Evolutionary conservation across 768 basidiomycete species (phyloP).

Genomic region (Melanogaster broomeanus): DNA sequence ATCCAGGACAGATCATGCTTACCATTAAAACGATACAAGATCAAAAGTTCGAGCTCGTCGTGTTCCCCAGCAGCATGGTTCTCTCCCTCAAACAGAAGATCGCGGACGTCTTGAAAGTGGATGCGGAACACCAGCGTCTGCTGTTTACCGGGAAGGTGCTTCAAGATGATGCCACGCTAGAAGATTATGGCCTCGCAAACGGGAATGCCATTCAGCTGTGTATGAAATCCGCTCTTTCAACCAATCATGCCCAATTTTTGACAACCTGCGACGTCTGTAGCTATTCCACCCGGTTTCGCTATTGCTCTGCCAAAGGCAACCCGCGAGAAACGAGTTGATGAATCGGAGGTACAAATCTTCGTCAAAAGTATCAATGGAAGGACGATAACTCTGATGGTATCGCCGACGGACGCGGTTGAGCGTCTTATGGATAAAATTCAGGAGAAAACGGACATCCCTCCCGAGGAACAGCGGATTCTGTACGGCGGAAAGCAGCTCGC

Average conservation of each 20-base stretch:
- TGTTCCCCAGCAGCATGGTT: background rate
- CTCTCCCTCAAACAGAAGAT: background rate
- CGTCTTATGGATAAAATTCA: background rate
- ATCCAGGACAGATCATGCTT: constrained; percentile 1
- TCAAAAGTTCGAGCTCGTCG: background rate
- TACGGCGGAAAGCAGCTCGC: constrained; percentile 37
- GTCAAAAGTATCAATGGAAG: constrained; percentile 44
- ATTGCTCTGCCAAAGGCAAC: background rate
- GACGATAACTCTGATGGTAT: constrained; percentile 51
- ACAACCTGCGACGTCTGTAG: background rate
- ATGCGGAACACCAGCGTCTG: constrained; percentile 37
- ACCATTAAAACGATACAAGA: background rate
- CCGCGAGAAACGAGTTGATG: constrained; percentile 24
- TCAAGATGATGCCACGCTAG: constrained; percentile 48
- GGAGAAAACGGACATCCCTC: background rate
- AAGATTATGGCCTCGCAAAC: constrained; percentile 7
- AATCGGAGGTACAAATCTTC: constrained; percentile 37
- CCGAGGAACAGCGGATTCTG: constrained; percentile 4
- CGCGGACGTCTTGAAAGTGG: background rate
- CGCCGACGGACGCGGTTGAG: constrained; percentile 2
- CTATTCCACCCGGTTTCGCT: background rate
- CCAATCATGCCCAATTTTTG: background rate
- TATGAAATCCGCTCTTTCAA: constrained; percentile 11
- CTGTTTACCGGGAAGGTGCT: constrained; percentile 52
- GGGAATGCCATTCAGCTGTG: constrained; percentile 10